Base-by-base conservation (phyloP, 1,284 basidiomycete genomes). In the Trichosporon faecale region DNA sequence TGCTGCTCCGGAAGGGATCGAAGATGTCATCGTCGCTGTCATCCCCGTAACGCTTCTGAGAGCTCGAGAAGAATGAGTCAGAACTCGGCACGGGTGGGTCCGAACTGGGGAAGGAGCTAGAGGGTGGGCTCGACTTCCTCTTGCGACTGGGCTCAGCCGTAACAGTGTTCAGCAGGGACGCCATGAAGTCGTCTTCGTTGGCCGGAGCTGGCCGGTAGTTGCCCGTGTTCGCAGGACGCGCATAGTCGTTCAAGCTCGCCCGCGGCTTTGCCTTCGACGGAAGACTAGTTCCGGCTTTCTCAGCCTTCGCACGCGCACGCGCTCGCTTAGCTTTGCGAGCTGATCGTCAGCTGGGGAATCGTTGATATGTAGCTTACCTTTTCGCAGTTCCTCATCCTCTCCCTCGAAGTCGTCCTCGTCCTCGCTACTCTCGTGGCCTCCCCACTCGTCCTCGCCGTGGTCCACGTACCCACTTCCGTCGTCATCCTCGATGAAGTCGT, bases 401-500 rank as follows among this genome's bases (percentile, higher is more conserved):
- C 86, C 87, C 31, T 81, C 78, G 63, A 81, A 80, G 52, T 80
- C 83, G 63, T 84, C 80, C 69, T 83, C 78, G 40, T 83, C 82
- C 67, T 84, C 83, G 49, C 78, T 80, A 63, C 82, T 79, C 57
- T 84, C 83, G 12, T 79, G 80, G 52, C 87, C 88, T 25, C 86
- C 88, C 90, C 93, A 98, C 77, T 96, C 95, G 74, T 98, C 95
- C 88, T 93, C 90, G 4, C 97, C 97, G 77, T 97, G 93, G 84
- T 99, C 97, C 78, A 92, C 90, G 80, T 99, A 99, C 12, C 94
- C 97, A 23, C 87, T 89, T 0, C 91, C 88, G 66, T 95, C 95
- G 84, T 99, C 97, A 78, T 99, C 95, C 63, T 92, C 90, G 29
- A 97, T 73, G 74, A 99, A 99, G 83, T 99, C 96, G 77, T 98